Evolutionary conservation across 2,329 filamentous ascomycete species (phyloP), one percentile per base, ranked within the genome.

Genomic region (Fusarium buxicola): DNA sequence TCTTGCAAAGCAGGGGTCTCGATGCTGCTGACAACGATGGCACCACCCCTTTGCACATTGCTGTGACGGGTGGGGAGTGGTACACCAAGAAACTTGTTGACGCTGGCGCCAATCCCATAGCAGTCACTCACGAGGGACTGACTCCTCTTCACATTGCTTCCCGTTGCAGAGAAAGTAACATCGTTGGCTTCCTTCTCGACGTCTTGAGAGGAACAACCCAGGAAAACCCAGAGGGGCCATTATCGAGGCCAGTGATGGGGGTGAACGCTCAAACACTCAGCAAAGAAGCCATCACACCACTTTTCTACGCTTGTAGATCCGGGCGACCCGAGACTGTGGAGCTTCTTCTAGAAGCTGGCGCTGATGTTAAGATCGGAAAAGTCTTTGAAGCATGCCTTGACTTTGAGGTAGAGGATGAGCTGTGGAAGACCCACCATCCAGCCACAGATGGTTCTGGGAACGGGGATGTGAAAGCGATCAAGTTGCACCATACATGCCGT

Each of bases 71-170:
- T 1, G 74, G 70, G 1, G 65, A 71, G 32, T 13, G 36, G 1
- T 34, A 58, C 6, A 54, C 74, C 1, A 66, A 62, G 15, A 55
- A 54, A 8, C 68, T 81, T 9, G 65, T 82, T 1, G 67, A 71
- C 4, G 70, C 71, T 5, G 77, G 79, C 5, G 78, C 78, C 0
- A 69, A 81, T 68, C 65, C 75, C 1, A 58, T 45, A 1, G 56
- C 65, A 2, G 21, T 44, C 1, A 79, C 77, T 0, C 11, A 70
- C 5, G 72, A 78, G 7, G 75, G 75, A 0, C 63, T 76, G 39
- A 80, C 73, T 5, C 66, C 75, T 6, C 69, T 83, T 4, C 80
- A 82, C 41, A 48, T 82, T 15, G 77, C 78, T 2, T 70, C 76
- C 5, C 70, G 72, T 11, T 57, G 64, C 5, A 62, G 75, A 21